Percentiles rank a stretch among this genome's conserved stretches.
phyloP scores from a whole-genome alignment of 1,284 basidiomycete species.

The Puccinia triticina region DNA sequence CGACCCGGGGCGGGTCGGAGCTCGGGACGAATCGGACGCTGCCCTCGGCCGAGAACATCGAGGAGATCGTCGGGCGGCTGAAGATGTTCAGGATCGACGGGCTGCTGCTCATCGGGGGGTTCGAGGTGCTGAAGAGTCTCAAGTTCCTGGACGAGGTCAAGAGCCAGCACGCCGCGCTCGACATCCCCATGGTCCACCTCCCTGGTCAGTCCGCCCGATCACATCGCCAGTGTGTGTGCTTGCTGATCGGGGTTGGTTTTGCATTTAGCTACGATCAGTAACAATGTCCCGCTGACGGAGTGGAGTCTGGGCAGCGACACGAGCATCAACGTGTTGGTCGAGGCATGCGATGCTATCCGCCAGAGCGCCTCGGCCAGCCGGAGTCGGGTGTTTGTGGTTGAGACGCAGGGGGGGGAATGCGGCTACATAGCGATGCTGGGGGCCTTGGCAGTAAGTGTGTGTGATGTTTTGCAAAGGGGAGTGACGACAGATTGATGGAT shows the following conservation, averaged over 20 bases:
- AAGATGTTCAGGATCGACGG: constrained; percentile 81
- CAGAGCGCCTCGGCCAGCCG: constrained; percentile 93
- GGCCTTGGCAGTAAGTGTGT: constrained; percentile 84
- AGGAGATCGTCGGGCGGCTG: constrained; percentile 79
- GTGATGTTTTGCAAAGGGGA: neutral
- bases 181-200: constrained; percentile 88
- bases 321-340: constrained; percentile 92
- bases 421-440: constrained; percentile 95
- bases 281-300: constrained; percentile 97
- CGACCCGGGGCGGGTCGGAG: constrained; percentile 94
- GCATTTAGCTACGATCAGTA: constrained; percentile 79
- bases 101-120: constrained; percentile 89
- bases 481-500: neutral
- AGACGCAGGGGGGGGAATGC: constrained; percentile 95
- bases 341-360: constrained; percentile 96
- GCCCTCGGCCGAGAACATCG: constrained; percentile 82
- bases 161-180: constrained; percentile 82
- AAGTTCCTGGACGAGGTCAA: constrained; percentile 77
- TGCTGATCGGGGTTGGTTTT: neutral
- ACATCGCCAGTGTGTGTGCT: too few relatives aligned
- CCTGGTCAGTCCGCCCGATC: constrained; percentile 62
- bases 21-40: constrained; percentile 91
- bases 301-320: constrained; percentile 94
- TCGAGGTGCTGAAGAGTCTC: constrained; percentile 86
- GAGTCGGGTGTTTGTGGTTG: constrained; percentile 94